A percentile compares a stretch with the other conserved stretches of the same genome.
These are phyloP conservation scores for Eucommia ulmoides DNA, from an alignment of 257 asterid genomes.

Conservation along the genomic window DNA sequence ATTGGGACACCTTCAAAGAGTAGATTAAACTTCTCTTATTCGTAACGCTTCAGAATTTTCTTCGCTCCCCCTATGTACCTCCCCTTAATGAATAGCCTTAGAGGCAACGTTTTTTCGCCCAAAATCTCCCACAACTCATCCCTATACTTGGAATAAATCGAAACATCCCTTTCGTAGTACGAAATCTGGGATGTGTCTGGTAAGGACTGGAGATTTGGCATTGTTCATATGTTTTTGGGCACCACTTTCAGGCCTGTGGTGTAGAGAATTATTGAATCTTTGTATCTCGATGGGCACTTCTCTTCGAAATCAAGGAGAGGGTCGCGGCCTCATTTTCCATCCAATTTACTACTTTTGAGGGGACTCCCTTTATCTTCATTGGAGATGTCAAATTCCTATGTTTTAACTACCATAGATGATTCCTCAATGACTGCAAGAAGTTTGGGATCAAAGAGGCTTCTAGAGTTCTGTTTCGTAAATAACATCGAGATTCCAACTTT, in stretches of 20 bases:
- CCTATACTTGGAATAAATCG: slow-evolving; percentile 59
- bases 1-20: too few species aligned
- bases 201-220: slow-evolving; percentile 44
- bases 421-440: neutral
- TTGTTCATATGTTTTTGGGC: slow-evolving; percentile 61
- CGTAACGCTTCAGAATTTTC: too few species aligned
- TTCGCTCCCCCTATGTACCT: too few species aligned
- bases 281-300: slow-evolving; percentile 45
- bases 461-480: slow-evolving; percentile 49
- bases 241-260: slow-evolving; percentile 70
- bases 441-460: slow-evolving; percentile 56
- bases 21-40: too few species aligned
- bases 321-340: neutral
- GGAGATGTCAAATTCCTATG: neutral
- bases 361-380: neutral
- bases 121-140: slow-evolving; percentile 55
- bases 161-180: slow-evolving; percentile 53
- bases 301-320: slow-evolving; percentile 20
- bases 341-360: neutral
- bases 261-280: slow-evolving; percentile 43
- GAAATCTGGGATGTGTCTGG: slow-evolving; percentile 42
- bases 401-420: neutral
- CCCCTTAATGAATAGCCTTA: too few species aligned
- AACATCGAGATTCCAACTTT: slow-evolving; percentile 28
- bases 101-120: too few species aligned